phyloP scores from a whole-genome alignment of 164 flowering plant genomes.

The Echeveria elegans region DNA sequence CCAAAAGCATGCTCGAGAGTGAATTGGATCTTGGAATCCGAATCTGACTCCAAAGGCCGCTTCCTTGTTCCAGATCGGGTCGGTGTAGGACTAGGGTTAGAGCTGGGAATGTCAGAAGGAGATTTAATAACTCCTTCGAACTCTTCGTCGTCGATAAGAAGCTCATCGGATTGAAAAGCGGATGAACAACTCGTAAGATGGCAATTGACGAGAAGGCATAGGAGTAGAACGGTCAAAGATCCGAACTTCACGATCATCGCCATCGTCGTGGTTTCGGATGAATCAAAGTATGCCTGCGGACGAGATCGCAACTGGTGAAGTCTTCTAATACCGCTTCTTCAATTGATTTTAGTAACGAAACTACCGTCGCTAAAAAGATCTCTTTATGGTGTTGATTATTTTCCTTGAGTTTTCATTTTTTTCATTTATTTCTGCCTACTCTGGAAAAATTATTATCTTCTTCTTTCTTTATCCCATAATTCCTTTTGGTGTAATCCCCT shows the following conservation, averaged over 20 bases:
- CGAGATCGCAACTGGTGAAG: background rate
- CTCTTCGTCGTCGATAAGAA: constrained; percentile 74
- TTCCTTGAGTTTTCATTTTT: no score
- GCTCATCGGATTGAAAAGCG: constrained; percentile 85
- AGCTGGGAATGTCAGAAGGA: constrained; percentile 14
- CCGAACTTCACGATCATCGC: background rate
- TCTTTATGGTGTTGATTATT: no score
- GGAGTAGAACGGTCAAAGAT: background rate
- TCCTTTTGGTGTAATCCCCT: no score
- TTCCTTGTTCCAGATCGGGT: constrained; percentile 19
- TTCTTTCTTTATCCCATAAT: no score
- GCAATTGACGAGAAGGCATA: constrained; percentile 15
- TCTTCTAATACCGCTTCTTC: background rate
- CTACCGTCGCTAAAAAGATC: constrained; percentile 4
- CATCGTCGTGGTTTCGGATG: background rate
- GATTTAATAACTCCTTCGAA: constrained; percentile 35
- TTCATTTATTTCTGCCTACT: no score
- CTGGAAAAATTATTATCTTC: no score
- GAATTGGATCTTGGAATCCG: constrained; percentile 83
- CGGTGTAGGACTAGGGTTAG: constrained; percentile 15
- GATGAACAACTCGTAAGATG: constrained; percentile 14
- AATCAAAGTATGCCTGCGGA: background rate
- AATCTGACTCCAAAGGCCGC: constrained; percentile 40
- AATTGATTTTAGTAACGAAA: background rate
- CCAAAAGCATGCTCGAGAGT: constrained; percentile 83